A percentile compares a stretch with the other conserved stretches of the same genome.
Evolutionary conservation across 2,329 filamentous ascomycete genomes (phyloP).

Genomic region (Ceratocystis alfenasii): DNA sequence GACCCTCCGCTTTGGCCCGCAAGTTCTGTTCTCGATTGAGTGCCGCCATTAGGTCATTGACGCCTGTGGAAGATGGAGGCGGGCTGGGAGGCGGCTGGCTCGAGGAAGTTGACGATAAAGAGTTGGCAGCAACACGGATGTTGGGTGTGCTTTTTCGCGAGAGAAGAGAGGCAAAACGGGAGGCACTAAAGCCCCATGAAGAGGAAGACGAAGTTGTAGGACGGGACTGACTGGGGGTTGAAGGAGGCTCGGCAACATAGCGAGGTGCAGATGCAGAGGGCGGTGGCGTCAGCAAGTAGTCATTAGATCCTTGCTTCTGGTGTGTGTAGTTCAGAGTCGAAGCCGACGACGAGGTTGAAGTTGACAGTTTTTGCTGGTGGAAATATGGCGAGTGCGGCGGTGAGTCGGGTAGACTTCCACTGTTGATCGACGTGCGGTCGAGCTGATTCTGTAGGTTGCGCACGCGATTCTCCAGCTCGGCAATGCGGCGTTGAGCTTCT

Average conservation of each 20-base stretch:
- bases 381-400: constrained; percentile 32
- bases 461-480: constrained; percentile 60
- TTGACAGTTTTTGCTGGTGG: constrained; percentile 51
- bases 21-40: constrained; percentile 55
- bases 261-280: constrained; percentile 20
- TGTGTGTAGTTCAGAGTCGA: constrained; percentile 23
- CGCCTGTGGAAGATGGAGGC: constrained; percentile 25
- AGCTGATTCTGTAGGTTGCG: constrained; percentile 54
- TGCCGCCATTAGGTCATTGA: constrained; percentile 44
- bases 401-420: constrained; percentile 30
- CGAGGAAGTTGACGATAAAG: constrained; percentile 32
- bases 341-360: constrained; percentile 56
- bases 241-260: constrained; percentile 24
- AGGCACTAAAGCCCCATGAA: constrained; percentile 35
- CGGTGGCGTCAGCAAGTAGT: constrained; percentile 24
- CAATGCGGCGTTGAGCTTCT: constrained; percentile 47
- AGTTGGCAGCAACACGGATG: constrained; percentile 26
- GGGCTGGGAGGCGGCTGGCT: constrained; percentile 22
- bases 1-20: constrained; percentile 56
- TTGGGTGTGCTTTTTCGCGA: constrained; percentile 39
- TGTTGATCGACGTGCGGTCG: not conserved
- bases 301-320: constrained; percentile 26
- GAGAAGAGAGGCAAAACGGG: constrained; percentile 35
- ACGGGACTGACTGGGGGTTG: constrained; percentile 25
- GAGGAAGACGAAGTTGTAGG: constrained; percentile 34